Evolutionary conservation across 768 basidiomycete species (phyloP), one percentile per base, ranked within the genome.

Genomic region (Exidia glandulosa): DNA sequence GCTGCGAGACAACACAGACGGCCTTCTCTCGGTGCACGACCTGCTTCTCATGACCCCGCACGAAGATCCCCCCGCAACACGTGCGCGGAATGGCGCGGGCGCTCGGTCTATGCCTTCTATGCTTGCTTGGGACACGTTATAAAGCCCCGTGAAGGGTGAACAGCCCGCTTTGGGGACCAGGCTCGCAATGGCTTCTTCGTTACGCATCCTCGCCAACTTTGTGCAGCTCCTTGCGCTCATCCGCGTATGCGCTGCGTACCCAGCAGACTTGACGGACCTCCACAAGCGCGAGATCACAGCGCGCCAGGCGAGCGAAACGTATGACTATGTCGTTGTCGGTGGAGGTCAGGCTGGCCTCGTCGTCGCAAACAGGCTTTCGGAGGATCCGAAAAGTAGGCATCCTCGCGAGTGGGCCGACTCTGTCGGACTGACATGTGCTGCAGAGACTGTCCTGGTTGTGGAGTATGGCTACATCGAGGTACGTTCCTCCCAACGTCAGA

Each of bases 361-460:
- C 10, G 63, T 77, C 4, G 76, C 76, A 2, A 64, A 65, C 30
- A 67, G 76, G 19, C 71, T 77, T 7, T 71, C 69, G 55, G 72
- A 71, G 59, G 67, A 75, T 47, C 64, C 68, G 0, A 27, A 54
- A 1, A 54, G n/a, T n/a, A n/a, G n/a, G n/a, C n/a, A n/a, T n/a
- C n/a, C n/a, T n/a, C n/a, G n/a, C n/a, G n/a, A n/a, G n/a, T n/a
- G n/a, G n/a, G n/a, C n/a, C n/a, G n/a, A n/a, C n/a, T n/a, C n/a
- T n/a, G n/a, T n/a, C n/a, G n/a, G n/a, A n/a, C n/a, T n/a, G n/a
- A n/a, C n/a, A n/a, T n/a, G n/a, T n/a, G n/a, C n/a, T n/a, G n/a
- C n/a, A n/a, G n/a, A 54, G 50, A 29, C 6, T 10, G 50, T 54
- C 27, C 27, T 54, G 50, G 50, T 54, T 19, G 50, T 54, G 25